phyloP scores from a whole-genome alignment of 1,139 yeast species.

The Kodamaea anthophila region DNA sequence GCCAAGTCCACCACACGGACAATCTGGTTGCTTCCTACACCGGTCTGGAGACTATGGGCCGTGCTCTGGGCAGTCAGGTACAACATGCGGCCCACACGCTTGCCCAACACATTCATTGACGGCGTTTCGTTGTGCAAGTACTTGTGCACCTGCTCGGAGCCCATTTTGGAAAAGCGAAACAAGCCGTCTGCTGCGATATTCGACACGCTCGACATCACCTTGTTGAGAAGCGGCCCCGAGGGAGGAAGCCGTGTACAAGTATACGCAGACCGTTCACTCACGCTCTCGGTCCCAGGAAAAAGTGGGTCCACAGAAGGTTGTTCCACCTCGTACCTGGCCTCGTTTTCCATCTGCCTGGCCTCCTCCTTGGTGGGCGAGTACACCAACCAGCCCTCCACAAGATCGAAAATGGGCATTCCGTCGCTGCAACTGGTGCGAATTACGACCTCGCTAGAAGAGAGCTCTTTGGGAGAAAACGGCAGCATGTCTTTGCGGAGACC shows the following conservation, averaged over 20 bases:
- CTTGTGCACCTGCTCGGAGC: slow-evolving; percentile 38
- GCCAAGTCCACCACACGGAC: slow-evolving; percentile 43
- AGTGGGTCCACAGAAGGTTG: no score
- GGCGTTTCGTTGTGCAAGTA: slow-evolving; percentile 21
- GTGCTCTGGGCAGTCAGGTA: slow-evolving; percentile 34
- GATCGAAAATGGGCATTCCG: slow-evolving; percentile 41
- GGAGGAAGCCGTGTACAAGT: slow-evolving; percentile 45
- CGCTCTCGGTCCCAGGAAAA: neutral
- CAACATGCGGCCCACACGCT: slow-evolving; percentile 22
- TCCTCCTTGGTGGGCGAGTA: slow-evolving; percentile 40
- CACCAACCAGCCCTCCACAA: slow-evolving; percentile 46
- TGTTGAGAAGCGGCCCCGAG: slow-evolving; percentile 39
- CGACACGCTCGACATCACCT: slow-evolving; percentile 44
- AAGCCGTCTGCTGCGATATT: slow-evolving; percentile 52
- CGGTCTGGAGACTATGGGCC: slow-evolving; percentile 25
- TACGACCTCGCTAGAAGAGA: slow-evolving; percentile 12
- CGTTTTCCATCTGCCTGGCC: slow-evolving; percentile 3
- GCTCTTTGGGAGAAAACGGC: slow-evolving; percentile 16
- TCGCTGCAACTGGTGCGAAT: slow-evolving; percentile 33
- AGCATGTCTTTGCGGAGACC: slow-evolving; percentile 20
- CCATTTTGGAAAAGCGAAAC: slow-evolving; percentile 42
- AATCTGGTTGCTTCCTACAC: slow-evolving; percentile 29
- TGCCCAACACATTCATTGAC: slow-evolving; percentile 24
- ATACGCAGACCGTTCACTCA: slow-evolving; percentile 9
- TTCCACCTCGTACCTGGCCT: no score